These are phyloP conservation scores for Leccinum subtestaceum DNA, from an alignment of 768 basidiomycete genomes.

Conservation along the genomic window DNA sequence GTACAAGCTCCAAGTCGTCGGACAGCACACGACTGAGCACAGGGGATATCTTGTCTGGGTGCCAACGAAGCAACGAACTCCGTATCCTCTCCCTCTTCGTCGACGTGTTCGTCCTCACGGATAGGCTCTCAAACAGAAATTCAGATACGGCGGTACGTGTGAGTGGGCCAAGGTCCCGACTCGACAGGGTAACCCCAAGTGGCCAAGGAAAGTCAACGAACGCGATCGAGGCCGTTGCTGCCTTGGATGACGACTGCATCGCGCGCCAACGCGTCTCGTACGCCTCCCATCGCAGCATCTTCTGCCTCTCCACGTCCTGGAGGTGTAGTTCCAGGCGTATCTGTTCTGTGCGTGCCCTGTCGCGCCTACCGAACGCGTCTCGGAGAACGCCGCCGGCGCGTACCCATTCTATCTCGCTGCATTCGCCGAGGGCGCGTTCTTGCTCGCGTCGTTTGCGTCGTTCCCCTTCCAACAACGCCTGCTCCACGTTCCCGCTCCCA, in stretches of 20 bases:
- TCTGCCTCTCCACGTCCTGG: slow-evolving; percentile 40
- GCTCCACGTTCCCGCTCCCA: not conserved
- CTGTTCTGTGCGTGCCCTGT: slow-evolving; percentile 46
- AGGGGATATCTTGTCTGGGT: slow-evolving; percentile 59
- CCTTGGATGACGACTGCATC: slow-evolving; percentile 27
- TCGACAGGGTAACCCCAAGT: slow-evolving; percentile 22
- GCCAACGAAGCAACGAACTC: slow-evolving; percentile 61
- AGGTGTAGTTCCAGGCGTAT: slow-evolving; percentile 47
- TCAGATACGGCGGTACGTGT: slow-evolving; percentile 40
- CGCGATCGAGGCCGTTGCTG: slow-evolving; percentile 23
- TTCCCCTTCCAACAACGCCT: slow-evolving; percentile 13
- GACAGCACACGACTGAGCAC: slow-evolving; percentile 43
- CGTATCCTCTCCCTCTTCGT: slow-evolving; percentile 55
- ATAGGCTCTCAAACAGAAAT: slow-evolving; percentile 49
- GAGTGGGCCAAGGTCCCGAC: slow-evolving; percentile 32
- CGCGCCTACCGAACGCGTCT: slow-evolving; percentile 47
- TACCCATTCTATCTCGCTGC: slow-evolving; percentile 59
- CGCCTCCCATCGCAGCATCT: slow-evolving; percentile 44
- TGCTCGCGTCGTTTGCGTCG: slow-evolving; percentile 21
- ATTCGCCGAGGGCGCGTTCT: slow-evolving; percentile 43
- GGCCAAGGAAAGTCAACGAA: slow-evolving; percentile 71
- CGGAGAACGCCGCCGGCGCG: slow-evolving; percentile 55
- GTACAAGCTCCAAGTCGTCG: slow-evolving; percentile 44
- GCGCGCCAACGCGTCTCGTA: slow-evolving; percentile 54
- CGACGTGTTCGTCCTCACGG: slow-evolving; percentile 38